A percentile compares a stretch with the other conserved stretches of the same genome.
These are phyloP conservation scores for Phytopythium vexans DNA, from an alignment of 352 stramenopile genomes.

Conservation along the genomic window DNA sequence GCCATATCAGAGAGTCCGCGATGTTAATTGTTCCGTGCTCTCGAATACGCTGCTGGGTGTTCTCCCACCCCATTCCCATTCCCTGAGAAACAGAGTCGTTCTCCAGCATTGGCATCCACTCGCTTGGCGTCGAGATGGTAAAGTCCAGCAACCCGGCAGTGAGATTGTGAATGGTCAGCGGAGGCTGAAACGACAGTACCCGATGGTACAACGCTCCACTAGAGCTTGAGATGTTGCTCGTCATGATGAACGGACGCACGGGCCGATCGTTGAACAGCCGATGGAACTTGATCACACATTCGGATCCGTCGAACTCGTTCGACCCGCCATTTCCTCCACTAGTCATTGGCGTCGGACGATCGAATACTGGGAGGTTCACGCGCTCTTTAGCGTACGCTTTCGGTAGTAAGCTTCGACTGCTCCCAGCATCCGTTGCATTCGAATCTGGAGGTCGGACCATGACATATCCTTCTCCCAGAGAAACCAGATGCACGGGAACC, in stretches of 20 bases:
- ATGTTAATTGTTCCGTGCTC: constrained; percentile 77
- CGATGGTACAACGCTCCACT: constrained; percentile 66
- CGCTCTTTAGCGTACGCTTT: constrained; percentile 78
- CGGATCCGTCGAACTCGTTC: constrained; percentile 26
- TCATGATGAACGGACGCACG: constrained; percentile 82
- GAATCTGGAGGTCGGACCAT: constrained; percentile 70
- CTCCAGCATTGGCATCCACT: constrained; percentile 61
- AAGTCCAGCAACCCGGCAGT: constrained; percentile 71
- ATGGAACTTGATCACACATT: constrained; percentile 76
- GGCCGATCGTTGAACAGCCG: constrained; percentile 70
- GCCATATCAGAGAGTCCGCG: constrained; percentile 78
- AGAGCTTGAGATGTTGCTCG: constrained; percentile 47
- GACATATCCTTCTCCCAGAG: constrained; percentile 66
- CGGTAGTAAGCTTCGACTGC: constrained; percentile 18
- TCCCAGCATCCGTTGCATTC: constrained; percentile 19
- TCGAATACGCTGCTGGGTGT: constrained; percentile 66
- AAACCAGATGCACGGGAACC: constrained; percentile 72
- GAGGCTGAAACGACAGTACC: constrained; percentile 73
- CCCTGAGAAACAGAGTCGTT: constrained; percentile 26
- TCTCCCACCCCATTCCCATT: constrained; percentile 66
- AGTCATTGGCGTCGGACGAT: constrained; percentile 29
- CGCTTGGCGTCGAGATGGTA: constrained; percentile 62
- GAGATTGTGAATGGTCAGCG: constrained; percentile 78
- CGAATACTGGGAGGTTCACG: constrained; percentile 68
- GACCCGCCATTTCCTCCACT: constrained; percentile 26